phyloP scores from a whole-genome alignment of 441 rosid genomes.

The Arabidopsis hybrid region DNA sequence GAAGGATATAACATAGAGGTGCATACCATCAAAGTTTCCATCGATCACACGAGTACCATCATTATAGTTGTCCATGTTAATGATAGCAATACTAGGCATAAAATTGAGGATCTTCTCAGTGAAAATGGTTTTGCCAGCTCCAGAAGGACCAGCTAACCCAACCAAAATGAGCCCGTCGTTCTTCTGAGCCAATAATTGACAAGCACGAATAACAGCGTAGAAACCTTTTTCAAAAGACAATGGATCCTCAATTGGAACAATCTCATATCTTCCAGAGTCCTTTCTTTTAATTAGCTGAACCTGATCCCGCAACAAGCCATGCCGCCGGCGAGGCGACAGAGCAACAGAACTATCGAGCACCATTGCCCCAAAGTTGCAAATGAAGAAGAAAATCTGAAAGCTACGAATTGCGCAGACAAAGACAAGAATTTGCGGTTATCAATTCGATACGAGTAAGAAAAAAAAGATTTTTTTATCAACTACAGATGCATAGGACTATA shows the following conservation, averaged over 20 bases:
- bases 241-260: constrained; percentile 73
- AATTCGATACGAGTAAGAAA: not conserved
- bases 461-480: not conserved
- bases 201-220: constrained; percentile 89
- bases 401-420: not conserved
- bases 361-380: constrained; percentile 45
- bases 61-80: constrained; percentile 93
- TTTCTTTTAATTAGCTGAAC: constrained; percentile 76
- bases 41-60: constrained; percentile 89
- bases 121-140: constrained; percentile 96
- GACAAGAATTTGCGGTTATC: not conserved
- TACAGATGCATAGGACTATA: not conserved
- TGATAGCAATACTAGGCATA: constrained; percentile 93
- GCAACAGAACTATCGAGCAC: constrained; percentile 59
- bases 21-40: constrained; percentile 95
- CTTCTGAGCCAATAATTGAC: constrained; percentile 88
- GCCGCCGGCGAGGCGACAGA: constrained; percentile 70
- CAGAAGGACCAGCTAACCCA: constrained; percentile 98
- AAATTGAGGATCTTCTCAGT: constrained; percentile 90
- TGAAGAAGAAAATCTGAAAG: constrained; percentile 12
- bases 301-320: constrained; percentile 90
- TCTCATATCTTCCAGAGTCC: constrained; percentile 77
- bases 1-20: constrained; percentile 28
- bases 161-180: constrained; percentile 86
- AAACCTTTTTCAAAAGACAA: constrained; percentile 98